These are phyloP conservation scores for Cucumis melo DNA, from an alignment of 306 rosid genomes.

Conservation along the genomic window DNA sequence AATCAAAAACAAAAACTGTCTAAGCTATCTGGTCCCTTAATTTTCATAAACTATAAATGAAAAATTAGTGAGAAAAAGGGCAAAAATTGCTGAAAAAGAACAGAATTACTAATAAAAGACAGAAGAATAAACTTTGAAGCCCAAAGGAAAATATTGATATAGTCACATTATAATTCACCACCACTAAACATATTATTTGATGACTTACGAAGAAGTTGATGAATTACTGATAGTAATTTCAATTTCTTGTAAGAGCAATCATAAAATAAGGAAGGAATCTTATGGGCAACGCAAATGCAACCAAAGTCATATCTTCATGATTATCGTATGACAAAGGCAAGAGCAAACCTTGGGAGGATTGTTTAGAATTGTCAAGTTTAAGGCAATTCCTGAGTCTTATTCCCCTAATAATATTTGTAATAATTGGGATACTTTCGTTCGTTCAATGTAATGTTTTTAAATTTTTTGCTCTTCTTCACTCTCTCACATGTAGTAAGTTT, in stretches of 20 bases:
- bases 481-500: too few species aligned
- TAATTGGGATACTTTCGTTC: too few species aligned
- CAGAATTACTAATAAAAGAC: not conserved
- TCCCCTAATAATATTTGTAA: too few species aligned
- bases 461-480: too few species aligned
- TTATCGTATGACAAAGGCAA: too few species aligned
- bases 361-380: too few species aligned
- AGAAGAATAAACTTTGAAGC: not conserved
- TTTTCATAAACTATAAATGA: not conserved
- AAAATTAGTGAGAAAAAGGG: not conserved
- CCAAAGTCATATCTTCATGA: too few species aligned
- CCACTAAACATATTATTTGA: not conserved
- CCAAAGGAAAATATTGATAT: not conserved
- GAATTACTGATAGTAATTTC: not conserved
- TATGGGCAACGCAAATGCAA: too few species aligned
- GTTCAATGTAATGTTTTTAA: too few species aligned
- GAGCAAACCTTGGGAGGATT: too few species aligned
- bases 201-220: not conserved
- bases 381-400: too few species aligned
- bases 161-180: not conserved
- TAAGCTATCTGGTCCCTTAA: not conserved
- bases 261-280: not conserved
- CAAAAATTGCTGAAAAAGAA: not conserved
- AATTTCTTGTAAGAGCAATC: not conserved
- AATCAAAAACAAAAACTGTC: too few species aligned